Conservation (phyloP, 805 yeast species). For the Zygoascus biomembranicola region DNA sequence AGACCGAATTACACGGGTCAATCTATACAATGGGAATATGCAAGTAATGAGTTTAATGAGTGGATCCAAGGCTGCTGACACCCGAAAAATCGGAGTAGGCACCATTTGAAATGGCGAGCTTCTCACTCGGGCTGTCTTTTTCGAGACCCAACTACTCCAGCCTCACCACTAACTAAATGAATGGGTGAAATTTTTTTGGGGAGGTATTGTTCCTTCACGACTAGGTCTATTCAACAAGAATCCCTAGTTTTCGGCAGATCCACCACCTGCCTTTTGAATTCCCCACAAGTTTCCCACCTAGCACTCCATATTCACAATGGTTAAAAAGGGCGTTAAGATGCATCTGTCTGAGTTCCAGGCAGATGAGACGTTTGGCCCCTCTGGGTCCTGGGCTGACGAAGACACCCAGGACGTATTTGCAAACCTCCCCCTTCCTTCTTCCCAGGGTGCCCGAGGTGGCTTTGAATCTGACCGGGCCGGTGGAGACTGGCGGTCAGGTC, state of each 20-base stretch:
- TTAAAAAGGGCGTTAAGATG: slow-evolving; percentile 61
- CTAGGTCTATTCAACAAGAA: neutral
- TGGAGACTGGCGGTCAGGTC: slow-evolving; percentile 1
- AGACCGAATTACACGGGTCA: too few relatives aligned
- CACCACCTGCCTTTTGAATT: neutral
- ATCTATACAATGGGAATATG: too few relatives aligned
- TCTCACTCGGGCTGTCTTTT: too few relatives aligned
- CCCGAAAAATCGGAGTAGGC: too few relatives aligned
- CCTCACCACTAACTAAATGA: neutral
- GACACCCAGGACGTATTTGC: slow-evolving; percentile 69
- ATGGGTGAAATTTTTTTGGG: neutral
- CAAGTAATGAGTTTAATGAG: too few relatives aligned
- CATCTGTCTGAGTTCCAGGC: slow-evolving; percentile 79
- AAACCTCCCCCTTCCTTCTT: slow-evolving; percentile 1
- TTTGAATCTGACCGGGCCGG: slow-evolving; percentile 14
- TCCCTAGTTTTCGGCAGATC: neutral
- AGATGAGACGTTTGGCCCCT: slow-evolving; percentile 32
- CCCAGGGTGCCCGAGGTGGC: slow-evolving; percentile 15
- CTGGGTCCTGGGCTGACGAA: slow-evolving; percentile 74
- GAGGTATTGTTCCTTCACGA: neutral
- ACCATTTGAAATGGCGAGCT: too few relatives aligned
- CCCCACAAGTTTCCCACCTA: neutral
- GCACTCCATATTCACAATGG: slow-evolving; percentile 30
- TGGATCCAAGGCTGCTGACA: too few relatives aligned
- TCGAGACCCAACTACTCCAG: neutral